Base-by-base conservation (phyloP, 1,139 yeast species). In the Pichia sp. region DNA sequence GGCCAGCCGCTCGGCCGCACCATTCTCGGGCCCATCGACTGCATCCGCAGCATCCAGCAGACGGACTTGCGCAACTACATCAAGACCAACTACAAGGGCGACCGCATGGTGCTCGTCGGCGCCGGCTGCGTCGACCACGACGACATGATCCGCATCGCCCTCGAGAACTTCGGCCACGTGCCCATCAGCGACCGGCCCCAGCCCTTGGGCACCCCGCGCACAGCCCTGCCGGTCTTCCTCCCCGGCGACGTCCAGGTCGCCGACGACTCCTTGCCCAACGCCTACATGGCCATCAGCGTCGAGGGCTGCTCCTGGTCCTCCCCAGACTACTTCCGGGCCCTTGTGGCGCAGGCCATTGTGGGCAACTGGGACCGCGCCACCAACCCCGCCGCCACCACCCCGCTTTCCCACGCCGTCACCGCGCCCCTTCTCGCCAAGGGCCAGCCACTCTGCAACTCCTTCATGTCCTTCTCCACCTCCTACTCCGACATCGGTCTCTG, bases 221-320 rank as follows among this genome's bases (percentile, higher is more conserved):
- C 87, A 44, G 90, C 84, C 56, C 73, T 88, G 54, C 97, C 98
- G 2, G 77, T 80, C 16, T 93, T 93, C 70, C 75, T 82, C 61
- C 95, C 96, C 34, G 93, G 92, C 56, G 98, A 93, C 71, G 82
- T 87, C 54, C 83, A 92, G 63, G 80, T 90, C 55, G 85, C 87
- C 64, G 97, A 93, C 64, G 83, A 82, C 61, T 76, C 95, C 1
- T 74, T 93, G 68, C 97, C 97, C 30, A 85, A 85, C 8, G 92
- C 97, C 1, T 95, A 93, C 72, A 83, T 90, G 55, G 99, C 97
- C 7, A 74, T 93, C 59, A 95, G 97, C 11, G 86, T 93, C n/a
- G 99, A 93, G 74, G 98, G 99, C 64, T 97, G 92, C 31, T 86
- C 96, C 49, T 93, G 99, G 99, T 86, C 89, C 38, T 90, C 95